Evolutionary conservation across 306 rosid species (phyloP).

Genomic region (Rosa rugosa): DNA sequence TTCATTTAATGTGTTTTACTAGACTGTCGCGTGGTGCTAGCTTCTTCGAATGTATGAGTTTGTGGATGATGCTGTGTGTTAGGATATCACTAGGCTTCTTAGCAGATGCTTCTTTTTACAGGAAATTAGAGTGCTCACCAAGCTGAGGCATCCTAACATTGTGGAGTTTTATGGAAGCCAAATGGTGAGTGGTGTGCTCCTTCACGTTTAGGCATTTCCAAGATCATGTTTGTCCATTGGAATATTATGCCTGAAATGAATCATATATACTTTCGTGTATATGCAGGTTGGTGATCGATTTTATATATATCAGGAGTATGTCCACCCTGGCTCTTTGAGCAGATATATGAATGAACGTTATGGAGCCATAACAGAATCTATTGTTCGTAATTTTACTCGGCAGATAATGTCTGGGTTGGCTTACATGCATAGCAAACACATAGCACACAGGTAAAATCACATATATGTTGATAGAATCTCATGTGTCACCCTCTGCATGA

Average conservation of each 20-base stretch:
- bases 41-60: background rate
- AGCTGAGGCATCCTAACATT: slow-evolving; percentile 80
- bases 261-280: slow-evolving; percentile 17
- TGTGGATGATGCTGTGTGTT: background rate
- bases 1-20: background rate
- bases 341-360: slow-evolving; percentile 84
- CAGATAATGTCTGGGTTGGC: slow-evolving; percentile 91
- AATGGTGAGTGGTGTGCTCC: slow-evolving; percentile 55
- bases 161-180: slow-evolving; percentile 93
- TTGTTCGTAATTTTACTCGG: slow-evolving; percentile 85
- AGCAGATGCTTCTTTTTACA: slow-evolving; percentile 31
- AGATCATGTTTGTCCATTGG: slow-evolving; percentile 13
- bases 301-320: slow-evolving; percentile 83
- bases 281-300: slow-evolving; percentile 75
- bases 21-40: background rate
- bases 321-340: slow-evolving; percentile 90
- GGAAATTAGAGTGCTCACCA: slow-evolving; percentile 89
- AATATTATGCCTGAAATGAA: slow-evolving; percentile 1
- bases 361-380: slow-evolving; percentile 89
- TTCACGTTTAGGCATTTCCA: slow-evolving; percentile 23
- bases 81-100: slow-evolving; percentile 17
- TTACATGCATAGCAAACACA: slow-evolving; percentile 80
- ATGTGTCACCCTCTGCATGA: background rate
- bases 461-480: background rate
- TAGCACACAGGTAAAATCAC: slow-evolving; percentile 67